phyloP scores from a whole-genome alignment of 2,329 filamentous ascomycete genomes.

The Aureobasidium sp. region DNA sequence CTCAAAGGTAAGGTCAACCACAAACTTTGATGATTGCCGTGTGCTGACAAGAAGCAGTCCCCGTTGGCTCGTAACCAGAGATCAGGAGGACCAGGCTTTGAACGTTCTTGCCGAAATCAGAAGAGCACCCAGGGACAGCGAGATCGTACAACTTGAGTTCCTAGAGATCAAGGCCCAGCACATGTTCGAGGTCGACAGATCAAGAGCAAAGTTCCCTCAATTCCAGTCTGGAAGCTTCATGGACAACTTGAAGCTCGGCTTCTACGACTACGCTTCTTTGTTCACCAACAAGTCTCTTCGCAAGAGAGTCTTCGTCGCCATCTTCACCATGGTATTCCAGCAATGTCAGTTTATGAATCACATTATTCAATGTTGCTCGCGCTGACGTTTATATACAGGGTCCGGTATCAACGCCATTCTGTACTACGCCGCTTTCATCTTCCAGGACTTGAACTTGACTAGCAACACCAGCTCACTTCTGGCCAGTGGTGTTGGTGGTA shows the following conservation, averaged over 20 bases:
- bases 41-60: constrained; percentile 18
- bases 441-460: constrained; percentile 38
- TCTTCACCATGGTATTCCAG: constrained; percentile 14
- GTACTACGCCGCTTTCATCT: constrained; percentile 45
- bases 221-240: constrained; percentile 33
- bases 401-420: constrained; percentile 38
- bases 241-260: constrained; percentile 14
- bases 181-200: constrained; percentile 24
- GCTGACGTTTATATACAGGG: neutral
- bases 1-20: neutral
- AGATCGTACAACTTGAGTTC: constrained; percentile 24
- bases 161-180: constrained; percentile 26
- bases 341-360: neutral
- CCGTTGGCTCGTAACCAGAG: constrained; percentile 25
- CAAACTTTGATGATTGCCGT: neutral
- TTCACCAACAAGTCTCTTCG: constrained; percentile 16
- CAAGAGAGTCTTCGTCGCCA: constrained; percentile 14
- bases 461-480: constrained; percentile 47
- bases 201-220: constrained; percentile 19
- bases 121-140: constrained; percentile 20
- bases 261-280: constrained; percentile 15
- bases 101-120: constrained; percentile 23
- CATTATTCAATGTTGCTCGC: neutral
- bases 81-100: constrained; percentile 24
- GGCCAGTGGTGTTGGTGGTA: constrained; percentile 62